phyloP scores from a whole-genome alignment of 148 eudicot species.

The Rhododendron ferrugineum region DNA sequence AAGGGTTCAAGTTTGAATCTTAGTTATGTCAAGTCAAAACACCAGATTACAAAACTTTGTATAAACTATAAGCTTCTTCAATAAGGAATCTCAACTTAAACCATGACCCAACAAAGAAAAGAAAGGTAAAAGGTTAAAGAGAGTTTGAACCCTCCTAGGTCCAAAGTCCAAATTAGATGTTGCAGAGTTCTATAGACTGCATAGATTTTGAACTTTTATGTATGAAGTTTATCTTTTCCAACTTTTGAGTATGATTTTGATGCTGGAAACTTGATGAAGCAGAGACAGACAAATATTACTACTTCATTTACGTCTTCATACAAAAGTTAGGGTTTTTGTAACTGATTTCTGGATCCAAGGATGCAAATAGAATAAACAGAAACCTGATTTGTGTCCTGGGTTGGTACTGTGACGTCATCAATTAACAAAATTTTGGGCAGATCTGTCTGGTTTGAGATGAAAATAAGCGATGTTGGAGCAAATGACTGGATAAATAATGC shows the following conservation, averaged over 20 bases:
- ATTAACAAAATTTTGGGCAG: constrained; percentile 81
- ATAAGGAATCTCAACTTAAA: background rate
- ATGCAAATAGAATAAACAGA: background rate
- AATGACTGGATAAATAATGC: constrained; percentile 94
- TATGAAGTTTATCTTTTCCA: background rate
- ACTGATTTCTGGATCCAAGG: background rate
- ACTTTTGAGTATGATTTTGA: background rate
- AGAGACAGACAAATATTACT: background rate
- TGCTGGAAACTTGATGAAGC: background rate
- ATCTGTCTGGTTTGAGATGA: constrained; percentile 68
- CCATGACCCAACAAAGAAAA: background rate
- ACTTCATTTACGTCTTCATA: background rate
- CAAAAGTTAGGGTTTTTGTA: background rate
- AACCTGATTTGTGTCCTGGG: constrained; percentile 98
- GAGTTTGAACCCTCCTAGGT: background rate
- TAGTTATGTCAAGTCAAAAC: too few relatives aligned
- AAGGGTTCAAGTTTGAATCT: background rate
- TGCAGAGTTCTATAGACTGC: background rate
- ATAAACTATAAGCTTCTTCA: background rate
- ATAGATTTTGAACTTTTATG: background rate
- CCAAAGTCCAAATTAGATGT: background rate
- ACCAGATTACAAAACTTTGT: background rate
- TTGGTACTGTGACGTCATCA: constrained; percentile 54
- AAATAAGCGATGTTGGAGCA: constrained; percentile 82
- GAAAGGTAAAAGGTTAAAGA: background rate